Evolutionary conservation across 257 asterid species (phyloP).

Genomic region (Solanum sparsipilum): DNA sequence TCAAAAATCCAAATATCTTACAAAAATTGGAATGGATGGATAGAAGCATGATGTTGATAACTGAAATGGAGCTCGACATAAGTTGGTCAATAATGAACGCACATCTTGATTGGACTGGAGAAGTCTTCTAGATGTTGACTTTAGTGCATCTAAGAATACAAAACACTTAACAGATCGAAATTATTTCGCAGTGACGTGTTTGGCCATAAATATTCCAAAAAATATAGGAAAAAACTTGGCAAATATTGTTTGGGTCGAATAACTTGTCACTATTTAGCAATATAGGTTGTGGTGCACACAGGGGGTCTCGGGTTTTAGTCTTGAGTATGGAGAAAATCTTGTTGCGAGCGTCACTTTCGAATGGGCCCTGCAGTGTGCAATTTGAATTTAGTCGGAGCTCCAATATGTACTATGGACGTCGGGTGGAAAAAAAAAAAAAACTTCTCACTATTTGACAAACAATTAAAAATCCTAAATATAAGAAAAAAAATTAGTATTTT

Average conservation of each 20-base stretch:
- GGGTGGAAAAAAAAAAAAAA: too few relatives aligned
- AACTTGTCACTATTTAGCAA: not conserved
- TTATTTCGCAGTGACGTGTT: not conserved
- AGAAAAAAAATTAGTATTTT: too few relatives aligned
- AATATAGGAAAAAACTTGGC: not conserved
- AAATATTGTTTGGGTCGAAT: not conserved
- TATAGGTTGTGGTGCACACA: too few relatives aligned
- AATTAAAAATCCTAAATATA: not conserved
- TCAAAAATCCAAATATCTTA: too few relatives aligned
- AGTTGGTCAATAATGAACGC: not conserved
- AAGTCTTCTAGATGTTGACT: not conserved
- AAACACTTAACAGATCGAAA: not conserved
- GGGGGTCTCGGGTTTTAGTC: rapidly evolving
- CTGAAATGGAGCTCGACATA: not conserved
- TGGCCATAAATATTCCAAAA: not conserved
- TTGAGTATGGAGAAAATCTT: too few relatives aligned
- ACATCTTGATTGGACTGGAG: not conserved
- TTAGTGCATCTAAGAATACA: not conserved
- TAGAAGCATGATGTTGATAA: too few relatives aligned
- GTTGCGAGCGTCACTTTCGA: rapidly evolving
- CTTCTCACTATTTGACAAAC: not conserved
- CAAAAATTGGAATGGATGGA: rapidly evolving
- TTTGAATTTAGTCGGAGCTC: rapidly evolving
- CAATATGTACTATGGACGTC: rapidly evolving
- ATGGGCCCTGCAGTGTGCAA: rapidly evolving